Evolutionary conservation across 1,284 basidiomycete species (phyloP).

Genomic region (Hymenochaete sp.): DNA sequence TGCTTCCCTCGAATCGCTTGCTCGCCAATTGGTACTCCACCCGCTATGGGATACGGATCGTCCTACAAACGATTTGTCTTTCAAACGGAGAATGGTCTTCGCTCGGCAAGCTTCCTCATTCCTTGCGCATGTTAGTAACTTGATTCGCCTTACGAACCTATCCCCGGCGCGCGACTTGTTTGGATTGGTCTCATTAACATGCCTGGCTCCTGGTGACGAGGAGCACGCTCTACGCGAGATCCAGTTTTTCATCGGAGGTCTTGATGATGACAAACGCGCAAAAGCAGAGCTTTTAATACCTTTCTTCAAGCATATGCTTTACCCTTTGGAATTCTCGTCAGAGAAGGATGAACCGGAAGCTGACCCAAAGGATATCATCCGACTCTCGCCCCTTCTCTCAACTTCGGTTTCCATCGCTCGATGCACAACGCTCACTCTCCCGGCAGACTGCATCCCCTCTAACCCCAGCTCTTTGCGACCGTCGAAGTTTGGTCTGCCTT

Average conservation of each 20-base stretch:
- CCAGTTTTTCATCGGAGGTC: slow-evolving; percentile 32
- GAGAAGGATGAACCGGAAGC: no score
- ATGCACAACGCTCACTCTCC: slow-evolving; percentile 47
- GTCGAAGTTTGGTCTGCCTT: slow-evolving; percentile 47
- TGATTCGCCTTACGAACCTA: no score
- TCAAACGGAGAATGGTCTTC: background rate
- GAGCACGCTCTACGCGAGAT: slow-evolving; percentile 36
- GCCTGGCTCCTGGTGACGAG: slow-evolving; percentile 62
- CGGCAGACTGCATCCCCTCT: slow-evolving; percentile 29
- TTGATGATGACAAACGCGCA: slow-evolving; percentile 33
- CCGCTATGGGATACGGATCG: background rate
- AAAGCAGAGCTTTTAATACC: slow-evolving; percentile 47
- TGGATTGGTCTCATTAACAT: slow-evolving; percentile 43
- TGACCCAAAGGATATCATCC: slow-evolving; percentile 26
- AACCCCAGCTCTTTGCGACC: slow-evolving; percentile 20
- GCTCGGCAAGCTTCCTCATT: slow-evolving; percentile 45
- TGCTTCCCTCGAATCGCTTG: background rate
- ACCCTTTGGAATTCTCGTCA: no score
- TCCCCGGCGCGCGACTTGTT: no score
- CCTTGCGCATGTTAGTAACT: slow-evolving; percentile 49
- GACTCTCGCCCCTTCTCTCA: slow-evolving; percentile 39
- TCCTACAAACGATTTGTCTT: background rate
- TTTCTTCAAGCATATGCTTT: slow-evolving; percentile 45
- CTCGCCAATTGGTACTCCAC: background rate
- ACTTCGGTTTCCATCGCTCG: slow-evolving; percentile 46